Evolutionary conservation across 495 filamentous ascomycete genomes (phyloP).

Genomic region (Mytilinidion resinicola): DNA sequence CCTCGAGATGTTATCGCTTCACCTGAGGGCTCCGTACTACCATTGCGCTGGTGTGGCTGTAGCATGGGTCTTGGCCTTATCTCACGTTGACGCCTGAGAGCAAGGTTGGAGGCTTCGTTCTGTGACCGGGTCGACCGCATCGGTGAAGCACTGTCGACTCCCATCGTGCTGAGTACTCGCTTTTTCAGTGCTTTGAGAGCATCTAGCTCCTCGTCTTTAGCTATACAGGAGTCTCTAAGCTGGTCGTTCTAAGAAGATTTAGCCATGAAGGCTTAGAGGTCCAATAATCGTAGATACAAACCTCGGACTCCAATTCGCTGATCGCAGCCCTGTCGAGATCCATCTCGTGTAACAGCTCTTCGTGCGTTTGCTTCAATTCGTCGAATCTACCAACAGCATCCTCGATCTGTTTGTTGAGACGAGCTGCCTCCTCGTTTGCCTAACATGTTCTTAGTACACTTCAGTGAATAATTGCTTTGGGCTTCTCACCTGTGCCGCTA

Average conservation of each 20-base stretch:
- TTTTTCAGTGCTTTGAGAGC: slow-evolving; percentile 25
- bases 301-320: slow-evolving; percentile 2
- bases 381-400: neutral
- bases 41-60: neutral
- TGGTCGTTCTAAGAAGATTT: neutral
- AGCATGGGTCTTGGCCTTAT: neutral
- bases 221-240: slow-evolving; percentile 12
- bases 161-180: slow-evolving; percentile 3
- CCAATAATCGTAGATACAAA: neutral
- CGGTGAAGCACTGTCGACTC: neutral
- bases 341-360: slow-evolving; percentile 2
- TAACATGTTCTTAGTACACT: neutral
- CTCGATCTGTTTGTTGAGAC: slow-evolving; percentile 5
- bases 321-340: neutral
- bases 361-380: neutral
- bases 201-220: slow-evolving; percentile 38
- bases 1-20: slow-evolving; percentile 24
- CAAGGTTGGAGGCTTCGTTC: neutral
- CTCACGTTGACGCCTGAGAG: neutral
- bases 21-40: slow-evolving; percentile 4
- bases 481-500: neutral
- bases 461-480: neutral
- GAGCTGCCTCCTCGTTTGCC: slow-evolving; percentile 8
- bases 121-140: neutral
- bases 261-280: neutral